Evolutionary conservation across 768 basidiomycete species (phyloP), one percentile per base, ranked within the genome.

Genomic region (Suillus paluster): DNA sequence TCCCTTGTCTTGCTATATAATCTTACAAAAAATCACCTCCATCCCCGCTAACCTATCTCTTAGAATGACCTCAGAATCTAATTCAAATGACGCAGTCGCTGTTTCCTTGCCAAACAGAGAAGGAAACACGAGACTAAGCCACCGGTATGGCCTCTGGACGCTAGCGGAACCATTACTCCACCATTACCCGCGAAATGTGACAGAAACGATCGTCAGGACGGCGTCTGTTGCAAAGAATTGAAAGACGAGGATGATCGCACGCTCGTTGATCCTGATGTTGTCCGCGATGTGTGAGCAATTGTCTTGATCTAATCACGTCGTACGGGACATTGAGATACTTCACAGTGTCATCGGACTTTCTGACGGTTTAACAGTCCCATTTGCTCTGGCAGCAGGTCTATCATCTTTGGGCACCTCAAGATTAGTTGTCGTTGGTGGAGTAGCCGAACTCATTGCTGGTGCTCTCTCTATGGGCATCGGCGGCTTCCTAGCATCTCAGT

Each of bases 391-490:
- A 4, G 95, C 95, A 5, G 95, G 95, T 58, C 84, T 96, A 25
- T 92, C 92, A 15, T 91, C 95, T 11, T 83, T 97, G 49, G 96
- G 96, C 52, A 87, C 92, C 63, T 95, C 94, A 6, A 87, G 83
- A 59, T 84, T 99, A n/a, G 97, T 99, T 65, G 90, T 97, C 49
- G 84, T 95, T 21, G 97, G 95, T 58, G 97, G 97, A 14, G 79
- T 97, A 41, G 97, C 97, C 0, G 97, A 99, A 73, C 89, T 99
- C 66, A 94, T 97, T 60, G 94, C 96, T 4, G 97, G 97, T 11
- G 93, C 96, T 15, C 92, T 99, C 49, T 95, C 92, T 2, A 99
- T 99, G 97, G 97, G 97, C 64, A 91, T 99, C 38, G 97, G 97
- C 55, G 97, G 97, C 23, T 98, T 97, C 83, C 89, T 99, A 54